phyloP scores from a whole-genome alignment of 2,329 filamentous ascomycete genomes.

The Eutypella sp. region DNA sequence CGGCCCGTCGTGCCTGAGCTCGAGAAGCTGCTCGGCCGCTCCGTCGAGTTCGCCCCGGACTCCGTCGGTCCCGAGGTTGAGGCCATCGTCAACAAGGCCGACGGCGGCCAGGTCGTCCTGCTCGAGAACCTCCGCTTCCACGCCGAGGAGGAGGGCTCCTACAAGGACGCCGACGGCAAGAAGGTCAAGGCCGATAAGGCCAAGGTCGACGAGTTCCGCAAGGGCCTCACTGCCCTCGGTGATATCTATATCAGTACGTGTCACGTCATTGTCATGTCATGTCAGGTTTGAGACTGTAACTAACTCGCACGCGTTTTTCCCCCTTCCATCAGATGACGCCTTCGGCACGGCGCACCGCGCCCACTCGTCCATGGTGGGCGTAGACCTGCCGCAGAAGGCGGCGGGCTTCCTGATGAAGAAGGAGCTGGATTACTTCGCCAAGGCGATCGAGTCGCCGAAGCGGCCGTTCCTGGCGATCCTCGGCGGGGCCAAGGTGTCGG shows the following conservation, averaged over 20 bases:
- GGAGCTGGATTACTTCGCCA: constrained; percentile 98
- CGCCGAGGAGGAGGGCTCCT: constrained; percentile 94
- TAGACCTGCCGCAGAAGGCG: constrained; percentile 93
- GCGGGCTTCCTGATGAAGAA: constrained; percentile 99
- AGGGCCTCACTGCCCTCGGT: constrained; percentile 87
- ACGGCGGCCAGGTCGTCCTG: constrained; percentile 76
- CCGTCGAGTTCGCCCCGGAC: constrained; percentile 84
- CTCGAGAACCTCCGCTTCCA: constrained; percentile 99
- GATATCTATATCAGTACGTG: constrained; percentile 91
- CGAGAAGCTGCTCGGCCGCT: constrained; percentile 81
- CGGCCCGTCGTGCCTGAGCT: constrained; percentile 87
- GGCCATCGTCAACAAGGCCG: constrained; percentile 78
- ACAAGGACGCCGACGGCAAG: constrained; percentile 89
- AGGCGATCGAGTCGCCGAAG: constrained; percentile 89
- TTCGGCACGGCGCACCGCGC: constrained; percentile 98
- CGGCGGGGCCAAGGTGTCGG: constrained; percentile 94
- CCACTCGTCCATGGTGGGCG: constrained; percentile 98
- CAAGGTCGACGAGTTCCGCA: constrained; percentile 88
- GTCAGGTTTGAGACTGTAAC: not conserved
- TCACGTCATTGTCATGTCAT: not conserved
- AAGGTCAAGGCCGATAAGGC: constrained; percentile 97
- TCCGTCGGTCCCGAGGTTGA: constrained; percentile 88
- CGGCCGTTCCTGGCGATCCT: constrained; percentile 98
- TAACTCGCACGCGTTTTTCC: not conserved
- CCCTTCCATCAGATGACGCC: constrained; percentile 67